phyloP scores from a whole-genome alignment of 2,329 filamentous ascomycete species.

The Venturia effusa region DNA sequence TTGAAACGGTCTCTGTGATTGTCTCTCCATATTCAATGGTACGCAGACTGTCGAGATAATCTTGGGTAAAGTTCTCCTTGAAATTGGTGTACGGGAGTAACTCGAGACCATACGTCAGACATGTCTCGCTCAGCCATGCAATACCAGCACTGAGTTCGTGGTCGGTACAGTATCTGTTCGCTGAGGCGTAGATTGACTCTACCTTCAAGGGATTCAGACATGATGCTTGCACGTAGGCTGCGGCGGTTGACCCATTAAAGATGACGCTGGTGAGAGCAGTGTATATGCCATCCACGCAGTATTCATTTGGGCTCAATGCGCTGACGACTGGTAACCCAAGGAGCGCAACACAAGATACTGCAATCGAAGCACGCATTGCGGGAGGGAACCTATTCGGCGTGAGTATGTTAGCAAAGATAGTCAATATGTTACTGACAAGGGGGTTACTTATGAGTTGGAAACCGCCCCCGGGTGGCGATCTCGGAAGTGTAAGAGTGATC shows the following conservation, averaged over 20 bases:
- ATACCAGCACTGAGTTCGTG: background rate
- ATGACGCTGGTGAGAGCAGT: background rate
- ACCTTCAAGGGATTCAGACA: conserved; percentile 3
- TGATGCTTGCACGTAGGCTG: background rate
- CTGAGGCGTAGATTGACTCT: conserved; percentile 4
- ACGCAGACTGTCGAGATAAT: background rate
- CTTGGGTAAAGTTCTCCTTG: background rate
- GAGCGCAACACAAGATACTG: background rate
- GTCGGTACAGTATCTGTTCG: background rate
- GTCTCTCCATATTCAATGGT: background rate
- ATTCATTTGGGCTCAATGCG: background rate
- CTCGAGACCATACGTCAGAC: background rate
- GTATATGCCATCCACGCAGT: background rate
- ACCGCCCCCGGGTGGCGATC: no score
- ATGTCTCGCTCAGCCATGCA: background rate
- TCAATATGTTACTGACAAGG: no score
- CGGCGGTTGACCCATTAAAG: background rate
- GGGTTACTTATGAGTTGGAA: no score
- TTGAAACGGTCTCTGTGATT: background rate
- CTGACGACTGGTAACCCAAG: background rate
- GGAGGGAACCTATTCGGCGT: background rate
- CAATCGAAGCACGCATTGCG: background rate
- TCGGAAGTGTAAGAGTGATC: background rate
- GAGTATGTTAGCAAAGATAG: background rate
- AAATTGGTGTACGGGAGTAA: background rate